Evolutionary conservation across 805 yeast species (phyloP), one percentile per base, ranked within the genome.

Genomic region (Lipomyces mesembrius): DNA sequence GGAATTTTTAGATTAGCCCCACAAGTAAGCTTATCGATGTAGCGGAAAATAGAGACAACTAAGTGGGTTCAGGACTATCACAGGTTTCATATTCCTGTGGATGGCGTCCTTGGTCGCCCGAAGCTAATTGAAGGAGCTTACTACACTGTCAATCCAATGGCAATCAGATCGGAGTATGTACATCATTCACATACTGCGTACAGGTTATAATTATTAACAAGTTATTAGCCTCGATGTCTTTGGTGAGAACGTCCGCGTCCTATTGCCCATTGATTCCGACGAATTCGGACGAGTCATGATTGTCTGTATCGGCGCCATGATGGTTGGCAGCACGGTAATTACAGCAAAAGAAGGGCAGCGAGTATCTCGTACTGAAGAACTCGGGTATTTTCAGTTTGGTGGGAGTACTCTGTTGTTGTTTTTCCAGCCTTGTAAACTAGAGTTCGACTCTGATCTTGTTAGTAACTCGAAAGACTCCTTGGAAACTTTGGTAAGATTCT

Each of bases 121-220:
- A 81, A 81, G 58, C 83, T 81, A 71, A 89, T 94, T 39, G 89
- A 87, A 46, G 99, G 98, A 0, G 95, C 92, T 74, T 94, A 94
- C 76, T 94, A 91, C 76, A 94, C 98, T 0, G 99, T 94, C 22
- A 94, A 94, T 74, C 98, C 98, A 0, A 94, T 94, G 98, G 98
- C 98, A 0, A 85, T 95, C 43, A 79, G 98, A 64, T 90, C 96
- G 1, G 85, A 86, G 65, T 69, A 57, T 27, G 70, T 57, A 2
- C 8, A 4, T 11, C 49, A 43, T 43, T 43, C n/a, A n/a, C 1
- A 8, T 43, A 3, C 20, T 17, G 49, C 9, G 25, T 22, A 27
- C 11, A 11, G 17, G 12, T 43, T 11, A 43, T 2, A 43, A 20
- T 53, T 22, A 27, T 43, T 43, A 43, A 43, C 20, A 3, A n/a